These are phyloP conservation scores for Cyamopsis tetragonoloba DNA, from an alignment of 306 rosid genomes.

Conservation along the genomic window DNA sequence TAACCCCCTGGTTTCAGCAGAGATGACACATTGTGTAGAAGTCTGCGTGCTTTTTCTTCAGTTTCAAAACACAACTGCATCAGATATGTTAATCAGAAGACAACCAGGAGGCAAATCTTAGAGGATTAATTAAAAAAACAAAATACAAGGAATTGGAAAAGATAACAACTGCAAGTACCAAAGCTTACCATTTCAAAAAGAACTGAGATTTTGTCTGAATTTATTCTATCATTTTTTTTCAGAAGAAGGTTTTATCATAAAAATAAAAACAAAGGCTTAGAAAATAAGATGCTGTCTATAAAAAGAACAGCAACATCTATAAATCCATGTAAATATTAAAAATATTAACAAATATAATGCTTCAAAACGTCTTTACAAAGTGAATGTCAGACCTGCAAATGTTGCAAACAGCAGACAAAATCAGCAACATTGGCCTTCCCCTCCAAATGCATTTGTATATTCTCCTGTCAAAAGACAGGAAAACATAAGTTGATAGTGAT, in stretches of 20 bases:
- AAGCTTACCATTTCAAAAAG: conserved; percentile 2
- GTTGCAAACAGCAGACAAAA: conserved; percentile 92
- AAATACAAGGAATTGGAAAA: not conserved
- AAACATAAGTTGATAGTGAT: not conserved
- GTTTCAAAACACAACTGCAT: conserved; percentile 88
- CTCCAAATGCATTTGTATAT: conserved; percentile 51
- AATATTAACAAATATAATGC: not conserved
- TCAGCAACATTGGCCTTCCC: conserved; percentile 62
- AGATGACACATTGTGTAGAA: conserved; percentile 74
- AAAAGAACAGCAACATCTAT: not conserved
- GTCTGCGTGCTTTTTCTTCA: conserved; percentile 84
- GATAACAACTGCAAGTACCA: not conserved
- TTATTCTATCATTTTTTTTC: not conserved
- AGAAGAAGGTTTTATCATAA: not conserved
- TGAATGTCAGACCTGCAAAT: conserved; percentile 69
- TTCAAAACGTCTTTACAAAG: not conserved
- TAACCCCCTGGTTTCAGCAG: conserved; percentile 97
- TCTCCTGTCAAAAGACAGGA: conserved; percentile 44
- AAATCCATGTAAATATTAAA: not conserved
- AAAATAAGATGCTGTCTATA: not conserved
- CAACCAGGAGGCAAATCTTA: not conserved
- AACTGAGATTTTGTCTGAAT: not conserved
- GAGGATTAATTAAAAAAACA: conserved; percentile 1
- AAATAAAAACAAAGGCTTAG: not conserved
- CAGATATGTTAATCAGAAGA: conserved; percentile 22